phyloP scores from a whole-genome alignment of 345 rosid genomes.

The Eucalyptus grandis region DNA sequence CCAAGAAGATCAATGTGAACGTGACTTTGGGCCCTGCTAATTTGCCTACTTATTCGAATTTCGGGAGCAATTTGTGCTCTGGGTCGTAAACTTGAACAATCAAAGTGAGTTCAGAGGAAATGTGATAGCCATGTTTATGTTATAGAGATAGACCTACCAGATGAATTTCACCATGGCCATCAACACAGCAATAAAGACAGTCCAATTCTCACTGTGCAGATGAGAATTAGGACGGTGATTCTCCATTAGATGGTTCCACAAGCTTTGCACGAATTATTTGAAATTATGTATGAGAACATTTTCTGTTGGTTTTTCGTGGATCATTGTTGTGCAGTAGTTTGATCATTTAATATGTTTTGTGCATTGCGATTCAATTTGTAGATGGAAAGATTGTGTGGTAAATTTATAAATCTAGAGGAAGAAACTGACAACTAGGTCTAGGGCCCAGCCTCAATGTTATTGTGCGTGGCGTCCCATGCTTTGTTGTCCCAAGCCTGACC shows the following conservation, averaged over 20 bases:
- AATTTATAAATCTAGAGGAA: background rate
- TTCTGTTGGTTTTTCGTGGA: background rate
- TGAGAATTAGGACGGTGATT: background rate
- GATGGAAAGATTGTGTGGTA: background rate
- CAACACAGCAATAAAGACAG: background rate
- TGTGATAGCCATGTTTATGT: background rate
- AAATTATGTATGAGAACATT: background rate
- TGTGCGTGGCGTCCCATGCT: accelerated
- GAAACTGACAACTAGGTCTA: background rate
- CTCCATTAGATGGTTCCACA: background rate
- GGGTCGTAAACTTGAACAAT: background rate
- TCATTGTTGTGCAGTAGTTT: background rate
- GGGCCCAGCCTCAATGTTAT: background rate
- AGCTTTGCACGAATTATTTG: background rate
- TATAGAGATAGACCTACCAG: background rate
- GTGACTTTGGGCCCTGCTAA: background rate
- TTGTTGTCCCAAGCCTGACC: background rate
- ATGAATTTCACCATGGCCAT: background rate
- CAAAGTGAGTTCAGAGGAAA: background rate
- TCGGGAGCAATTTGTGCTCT: background rate
- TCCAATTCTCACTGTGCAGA: background rate
- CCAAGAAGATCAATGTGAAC: background rate
- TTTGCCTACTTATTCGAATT: background rate
- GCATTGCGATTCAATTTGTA: background rate
- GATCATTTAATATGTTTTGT: background rate